Evolutionary conservation across 768 basidiomycete species (phyloP), one percentile per base, ranked within the genome.

Genomic region (Leccinum subgranulosum): DNA sequence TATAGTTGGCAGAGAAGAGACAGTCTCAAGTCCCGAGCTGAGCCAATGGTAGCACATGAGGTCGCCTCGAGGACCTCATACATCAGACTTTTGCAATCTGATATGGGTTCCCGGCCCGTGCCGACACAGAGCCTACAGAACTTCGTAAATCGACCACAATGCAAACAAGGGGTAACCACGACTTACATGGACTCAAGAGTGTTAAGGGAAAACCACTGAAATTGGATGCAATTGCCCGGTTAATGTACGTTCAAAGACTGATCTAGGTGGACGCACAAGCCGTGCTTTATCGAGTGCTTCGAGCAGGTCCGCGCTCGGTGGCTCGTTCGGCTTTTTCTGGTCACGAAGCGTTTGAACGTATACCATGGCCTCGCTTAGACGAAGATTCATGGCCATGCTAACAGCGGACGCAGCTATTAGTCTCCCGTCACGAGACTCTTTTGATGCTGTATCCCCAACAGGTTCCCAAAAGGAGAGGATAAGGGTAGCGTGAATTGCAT

Each of bases 321-420:
- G 60, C 3, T 74, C 66, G 19, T 64, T 63, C 4, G 63, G 51
- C 58, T 68, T 71, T 53, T 66, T 72, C 28, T 69, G 64, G 34
- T 59, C 63, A 23, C 73, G 66, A 46, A 78, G 66, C 4, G 56
- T 64, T 33, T 59, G 64, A 21, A 65, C 71, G 53, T 73, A 69
- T 21, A 69, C 60, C 56, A 76, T 73, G 8, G 74, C 76, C 50
- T 73, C 66, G 49, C 73, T 70, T 4, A 80, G 66, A 27, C 72
- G 74, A 51, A 81, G 61, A 60, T 77, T 78, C 64, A 76, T 78
- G 21, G 78, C 79, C 76, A 79, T 79, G 49, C 73, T 76, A 27
- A 81, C 73, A 12, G 80, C 80, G 2, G 71, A 71, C 15, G 77
- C 68, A 9, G 72, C 75, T 36, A 75, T 70, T 45, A 79, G 54